phyloP scores from a whole-genome alignment of 371 early-diverging fungal genomes.

The Blakeslea trispora region DNA sequence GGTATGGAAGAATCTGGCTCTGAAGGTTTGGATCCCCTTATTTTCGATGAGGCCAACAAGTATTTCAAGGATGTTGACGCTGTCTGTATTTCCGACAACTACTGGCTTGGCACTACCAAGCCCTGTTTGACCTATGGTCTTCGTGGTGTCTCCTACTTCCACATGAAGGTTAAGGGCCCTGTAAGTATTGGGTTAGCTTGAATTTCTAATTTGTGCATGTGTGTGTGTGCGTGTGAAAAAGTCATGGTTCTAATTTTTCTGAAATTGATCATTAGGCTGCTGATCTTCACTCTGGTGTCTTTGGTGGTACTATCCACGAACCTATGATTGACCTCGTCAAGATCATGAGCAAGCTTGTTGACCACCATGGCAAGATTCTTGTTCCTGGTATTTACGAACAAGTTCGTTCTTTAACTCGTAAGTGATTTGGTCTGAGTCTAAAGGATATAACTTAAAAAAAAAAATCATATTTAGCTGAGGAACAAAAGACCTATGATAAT shows the following conservation, averaged over 20 bases:
- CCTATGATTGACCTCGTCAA: conserved; percentile 94
- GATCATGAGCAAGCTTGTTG: conserved; percentile 85
- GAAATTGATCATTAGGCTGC: conserved; percentile 20
- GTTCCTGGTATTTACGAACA: conserved; percentile 92
- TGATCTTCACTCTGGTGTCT: conserved; percentile 97
- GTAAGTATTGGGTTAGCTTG: conserved; percentile 47
- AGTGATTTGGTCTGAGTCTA: conserved; percentile 1
- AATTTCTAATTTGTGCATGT: conserved; percentile 5
- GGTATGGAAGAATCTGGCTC: conserved; percentile 91
- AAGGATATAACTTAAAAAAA: not conserved
- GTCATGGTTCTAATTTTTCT: not conserved
- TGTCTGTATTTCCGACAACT: conserved; percentile 96
- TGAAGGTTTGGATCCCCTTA: conserved; percentile 92
- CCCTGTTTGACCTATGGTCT: conserved; percentile 98
- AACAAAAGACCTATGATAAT: conserved; percentile 79
- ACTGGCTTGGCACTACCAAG: conserved; percentile 94
- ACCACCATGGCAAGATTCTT: conserved; percentile 85
- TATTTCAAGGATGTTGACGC: conserved; percentile 91
- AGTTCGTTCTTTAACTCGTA: conserved; percentile 83
- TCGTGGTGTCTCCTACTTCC: conserved; percentile 93
- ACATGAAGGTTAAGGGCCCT: conserved; percentile 76
- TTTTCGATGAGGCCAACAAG: conserved; percentile 77
- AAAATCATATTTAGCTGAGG: conserved; percentile 46
- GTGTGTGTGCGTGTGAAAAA: conserved; percentile 8
- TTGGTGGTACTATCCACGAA: conserved; percentile 96